Base-by-base conservation (phyloP, 495 filamentous ascomycete species). In the Podospora sp. region DNA sequence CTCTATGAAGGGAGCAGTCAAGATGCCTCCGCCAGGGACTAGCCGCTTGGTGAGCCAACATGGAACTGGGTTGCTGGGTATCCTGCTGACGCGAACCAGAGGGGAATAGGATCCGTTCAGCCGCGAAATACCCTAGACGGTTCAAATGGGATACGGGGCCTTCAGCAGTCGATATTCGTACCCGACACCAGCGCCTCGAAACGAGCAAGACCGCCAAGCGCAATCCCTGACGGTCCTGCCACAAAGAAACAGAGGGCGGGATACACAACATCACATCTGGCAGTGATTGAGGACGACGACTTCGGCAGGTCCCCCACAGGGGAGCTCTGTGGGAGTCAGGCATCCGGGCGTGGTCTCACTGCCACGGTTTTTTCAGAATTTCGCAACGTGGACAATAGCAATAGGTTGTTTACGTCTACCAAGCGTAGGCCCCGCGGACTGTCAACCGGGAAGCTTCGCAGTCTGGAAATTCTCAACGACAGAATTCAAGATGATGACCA, bases 1-100 rank as follows among this genome's bases (percentile, higher is more conserved):
- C n/a, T 67, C 70, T 58, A 27, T 74, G 22, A 62, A 70, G 35
- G 68, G 70, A 49, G 66, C 69, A 36, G 50, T 53, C 14, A 60
- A 36, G 69, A 58, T 60, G 61, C 40, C 40, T 49, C 8, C 20
- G 26, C n/a, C 26, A 36, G 14, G 49, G 29, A 27, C 9, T n/a
- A 2, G 5, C 7, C 14, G 9, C n/a, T n/a, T 57, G 7, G 46
- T 57, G 26, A 12, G 56, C 27, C 22, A 20, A 14, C 6, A 9
- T 12, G 11, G 1, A 27, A 29, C 25, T 11, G 4, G 8, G 1
- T 33, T 20, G 12, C 24, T 14, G 25, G n/a, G 56, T 9, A 24
- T n/a, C 16, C 24, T 55, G n/a, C 21, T 55, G 20, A 24, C 20
- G 24, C n/a, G 2, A 55, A 55, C 7, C 6, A 55, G 20, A 55